Percentiles rank a stretch among this genome's conserved stretches.
Conservation (phyloP, 2,329 filamentous ascomycete genomes). For the Aspergillus sp. region DNA sequence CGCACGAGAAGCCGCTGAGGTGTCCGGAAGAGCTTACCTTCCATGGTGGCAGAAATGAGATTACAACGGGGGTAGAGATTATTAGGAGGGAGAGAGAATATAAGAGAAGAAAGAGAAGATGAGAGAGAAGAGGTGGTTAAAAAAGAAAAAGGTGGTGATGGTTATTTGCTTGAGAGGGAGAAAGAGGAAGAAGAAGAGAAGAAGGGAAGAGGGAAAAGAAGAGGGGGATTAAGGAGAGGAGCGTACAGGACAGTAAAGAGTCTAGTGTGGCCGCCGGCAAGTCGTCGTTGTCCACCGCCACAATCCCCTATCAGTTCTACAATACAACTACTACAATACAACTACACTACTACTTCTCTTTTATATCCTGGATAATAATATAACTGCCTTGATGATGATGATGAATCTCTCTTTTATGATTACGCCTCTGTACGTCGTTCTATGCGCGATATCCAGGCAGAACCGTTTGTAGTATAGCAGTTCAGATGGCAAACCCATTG, state of each 20-base stretch:
- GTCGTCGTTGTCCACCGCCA: background rate
- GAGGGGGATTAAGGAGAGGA: conserved; percentile 3
- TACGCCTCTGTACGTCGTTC: too few relatives aligned
- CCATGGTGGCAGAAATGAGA: conserved; percentile 47
- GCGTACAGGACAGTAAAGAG: too few relatives aligned
- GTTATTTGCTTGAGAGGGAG: conserved; percentile 13
- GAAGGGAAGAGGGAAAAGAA: conserved; percentile 10
- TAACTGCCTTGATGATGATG: too few relatives aligned
- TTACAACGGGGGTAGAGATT: conserved; percentile 26
- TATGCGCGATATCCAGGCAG: too few relatives aligned
- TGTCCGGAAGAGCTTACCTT: conserved; percentile 52
- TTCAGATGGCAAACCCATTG: conserved; percentile 14
- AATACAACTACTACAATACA: background rate
- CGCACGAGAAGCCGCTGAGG: conserved; percentile 22
- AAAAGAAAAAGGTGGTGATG: conserved; percentile 4
- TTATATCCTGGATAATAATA: background rate
- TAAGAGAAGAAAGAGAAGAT: conserved; percentile 29
- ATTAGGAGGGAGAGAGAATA: conserved; percentile 14
- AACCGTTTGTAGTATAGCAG: background rate
- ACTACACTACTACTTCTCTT: background rate
- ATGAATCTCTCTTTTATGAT: too few relatives aligned
- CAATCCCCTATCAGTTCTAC: background rate
- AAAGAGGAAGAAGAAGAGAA: conserved; percentile 12
- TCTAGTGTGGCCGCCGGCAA: too few relatives aligned
- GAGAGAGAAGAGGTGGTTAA: conserved; percentile 8